A percentile compares a stretch with the other conserved stretches of the same genome.
Conservation (phyloP, 1,284 basidiomycete genomes). For the Pisolithus thermaeus region DNA sequence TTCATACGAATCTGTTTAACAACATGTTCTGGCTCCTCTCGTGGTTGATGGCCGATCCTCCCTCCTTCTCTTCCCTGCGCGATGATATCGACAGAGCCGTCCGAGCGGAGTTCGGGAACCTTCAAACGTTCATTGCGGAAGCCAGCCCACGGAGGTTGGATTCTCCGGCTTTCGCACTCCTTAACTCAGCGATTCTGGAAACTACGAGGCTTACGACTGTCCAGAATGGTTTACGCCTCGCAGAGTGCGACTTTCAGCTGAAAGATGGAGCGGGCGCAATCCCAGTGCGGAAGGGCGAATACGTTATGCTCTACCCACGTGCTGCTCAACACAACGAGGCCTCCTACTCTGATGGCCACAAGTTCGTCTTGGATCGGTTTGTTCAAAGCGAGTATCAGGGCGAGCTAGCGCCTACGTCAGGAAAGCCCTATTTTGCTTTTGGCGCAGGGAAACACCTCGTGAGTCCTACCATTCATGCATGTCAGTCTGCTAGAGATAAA, state of each 20-base stretch:
- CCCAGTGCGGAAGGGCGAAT: slow-evolving; percentile 16
- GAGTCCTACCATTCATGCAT: neutral
- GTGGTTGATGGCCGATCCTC: slow-evolving; percentile 13
- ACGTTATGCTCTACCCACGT: slow-evolving; percentile 13
- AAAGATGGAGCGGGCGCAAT: slow-evolving; percentile 7
- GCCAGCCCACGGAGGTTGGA: slow-evolving; percentile 12
- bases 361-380: slow-evolving; percentile 19
- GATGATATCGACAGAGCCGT: slow-evolving; percentile 17
- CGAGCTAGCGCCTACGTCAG: slow-evolving; percentile 14
- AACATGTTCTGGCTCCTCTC: slow-evolving; percentile 20
- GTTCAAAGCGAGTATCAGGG: slow-evolving; percentile 12
- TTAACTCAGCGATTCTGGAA: slow-evolving; percentile 27
- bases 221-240: slow-evolving; percentile 12
- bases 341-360: slow-evolving; percentile 11
- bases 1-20: slow-evolving; percentile 19
- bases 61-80: slow-evolving; percentile 14
- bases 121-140: slow-evolving; percentile 12
- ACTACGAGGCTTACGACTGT: slow-evolving; percentile 19
- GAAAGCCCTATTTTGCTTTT: slow-evolving; percentile 15
- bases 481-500: neutral
- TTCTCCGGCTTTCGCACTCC: slow-evolving; percentile 13
- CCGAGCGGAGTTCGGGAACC: slow-evolving; percentile 3
- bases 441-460: slow-evolving; percentile 21
- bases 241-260: slow-evolving; percentile 16
- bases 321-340: slow-evolving; percentile 18